A percentile compares a stretch with the other conserved stretches of the same genome.
phyloP scores from a whole-genome alignment of 192 early-diverging fungal genomes.

The Radiomyces spectabilis region DNA sequence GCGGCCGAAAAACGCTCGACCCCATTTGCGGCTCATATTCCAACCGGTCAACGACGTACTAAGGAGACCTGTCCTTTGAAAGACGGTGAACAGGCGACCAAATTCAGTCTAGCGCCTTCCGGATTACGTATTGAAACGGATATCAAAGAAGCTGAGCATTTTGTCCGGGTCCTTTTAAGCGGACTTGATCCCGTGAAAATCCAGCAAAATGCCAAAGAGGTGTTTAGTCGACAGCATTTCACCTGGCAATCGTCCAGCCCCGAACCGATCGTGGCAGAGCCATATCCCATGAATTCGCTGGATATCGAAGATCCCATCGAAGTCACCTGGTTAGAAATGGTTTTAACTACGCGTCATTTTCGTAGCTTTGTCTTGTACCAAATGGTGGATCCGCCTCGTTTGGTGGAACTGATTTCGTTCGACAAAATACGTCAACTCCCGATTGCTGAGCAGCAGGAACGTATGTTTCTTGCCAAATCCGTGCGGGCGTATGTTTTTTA shows the following conservation, averaged over 20 bases:
- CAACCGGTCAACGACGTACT: too few relatives aligned
- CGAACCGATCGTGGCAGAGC: neutral
- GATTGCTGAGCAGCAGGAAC: neutral
- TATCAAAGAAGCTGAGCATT: neutral
- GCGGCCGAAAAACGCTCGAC: too few relatives aligned
- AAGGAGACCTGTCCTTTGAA: too few relatives aligned
- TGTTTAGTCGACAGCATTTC: neutral
- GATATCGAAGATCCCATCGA: neutral
- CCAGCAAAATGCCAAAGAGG: neutral
- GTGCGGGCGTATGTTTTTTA: neutral
- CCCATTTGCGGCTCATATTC: too few relatives aligned
- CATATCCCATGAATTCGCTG: neutral
- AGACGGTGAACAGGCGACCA: slow-evolving; percentile 18
- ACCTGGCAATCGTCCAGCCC: neutral
- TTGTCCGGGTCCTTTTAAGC: neutral
- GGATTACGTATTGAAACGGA: slow-evolving; percentile 28
- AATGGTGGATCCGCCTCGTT: neutral
- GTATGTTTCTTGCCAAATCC: neutral
- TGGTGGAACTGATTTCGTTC: neutral
- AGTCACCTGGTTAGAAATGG: neutral
- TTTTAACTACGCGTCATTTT: neutral
- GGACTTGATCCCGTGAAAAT: neutral
- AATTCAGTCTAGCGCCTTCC: slow-evolving; percentile 30
- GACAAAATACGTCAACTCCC: neutral
- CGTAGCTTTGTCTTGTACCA: slow-evolving; percentile 1